Evolutionary conservation across 2,329 filamentous ascomycete genomes (phyloP).

Genomic region (Teratosphaeria zuluensis): DNA sequence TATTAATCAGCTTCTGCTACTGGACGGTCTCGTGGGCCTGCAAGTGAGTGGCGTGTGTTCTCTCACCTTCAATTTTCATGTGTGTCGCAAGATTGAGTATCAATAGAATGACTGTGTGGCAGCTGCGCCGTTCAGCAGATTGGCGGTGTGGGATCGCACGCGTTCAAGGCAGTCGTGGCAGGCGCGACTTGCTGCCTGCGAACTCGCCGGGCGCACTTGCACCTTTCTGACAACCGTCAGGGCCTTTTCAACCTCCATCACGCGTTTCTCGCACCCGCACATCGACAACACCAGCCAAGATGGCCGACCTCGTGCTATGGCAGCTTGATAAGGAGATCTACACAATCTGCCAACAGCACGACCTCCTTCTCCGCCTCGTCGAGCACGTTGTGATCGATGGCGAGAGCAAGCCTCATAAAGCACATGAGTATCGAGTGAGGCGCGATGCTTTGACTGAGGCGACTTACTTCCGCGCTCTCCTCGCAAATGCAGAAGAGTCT

Average conservation of each 20-base stretch:
- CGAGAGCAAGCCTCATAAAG: constrained; percentile 5
- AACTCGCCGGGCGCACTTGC: neutral
- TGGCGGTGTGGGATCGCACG: no score
- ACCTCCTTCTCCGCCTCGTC: constrained; percentile 10
- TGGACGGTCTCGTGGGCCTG: neutral
- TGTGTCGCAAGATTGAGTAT: no score
- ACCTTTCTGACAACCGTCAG: neutral
- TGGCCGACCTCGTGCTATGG: neutral
- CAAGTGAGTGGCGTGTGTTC: neutral
- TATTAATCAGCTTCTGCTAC: neutral
- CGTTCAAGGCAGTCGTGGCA: neutral
- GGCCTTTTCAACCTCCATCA: neutral
- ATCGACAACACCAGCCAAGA: neutral
- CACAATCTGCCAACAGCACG: constrained; percentile 6
- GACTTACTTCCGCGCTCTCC: constrained; percentile 4
- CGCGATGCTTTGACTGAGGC: constrained; percentile 1
- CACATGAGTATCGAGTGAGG: constrained; percentile 11
- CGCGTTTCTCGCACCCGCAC: neutral
- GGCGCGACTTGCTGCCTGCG: neutral
- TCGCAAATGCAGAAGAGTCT: constrained; percentile 2
- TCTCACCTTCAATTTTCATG: neutral
- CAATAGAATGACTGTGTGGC: no score
- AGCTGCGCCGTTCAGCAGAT: no score
- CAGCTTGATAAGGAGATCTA: constrained; percentile 10
- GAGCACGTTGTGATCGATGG: constrained; percentile 3